Evolutionary conservation across 345 rosid genomes (phyloP).

Genomic region (Arabidopsis arenosa): DNA sequence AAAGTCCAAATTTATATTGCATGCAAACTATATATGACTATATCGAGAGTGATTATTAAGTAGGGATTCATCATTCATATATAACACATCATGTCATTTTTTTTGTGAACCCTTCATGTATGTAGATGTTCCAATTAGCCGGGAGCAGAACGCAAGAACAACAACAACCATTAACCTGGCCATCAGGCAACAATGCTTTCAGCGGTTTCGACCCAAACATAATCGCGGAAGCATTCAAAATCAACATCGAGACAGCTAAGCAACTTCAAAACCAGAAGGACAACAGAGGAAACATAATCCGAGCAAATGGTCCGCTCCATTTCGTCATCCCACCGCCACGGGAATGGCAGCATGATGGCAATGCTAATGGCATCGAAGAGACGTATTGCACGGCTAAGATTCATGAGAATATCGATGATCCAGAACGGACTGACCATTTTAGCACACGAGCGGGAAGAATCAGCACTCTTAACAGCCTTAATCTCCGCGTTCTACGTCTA

Average conservation of each 20-base stretch:
- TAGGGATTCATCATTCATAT: neutral
- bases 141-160: constrained; percentile 52
- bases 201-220: constrained; percentile 52
- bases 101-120: neutral
- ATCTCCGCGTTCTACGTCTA: constrained; percentile 58
- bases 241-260: constrained; percentile 54
- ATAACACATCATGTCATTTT: neutral
- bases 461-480: constrained; percentile 56
- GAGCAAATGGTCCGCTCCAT: constrained; percentile 48
- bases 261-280: constrained; percentile 51
- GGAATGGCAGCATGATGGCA: constrained; percentile 24
- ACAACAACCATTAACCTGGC: constrained; percentile 36
- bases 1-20: neutral
- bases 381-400: constrained; percentile 59
- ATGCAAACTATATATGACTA: constrained; percentile 8
- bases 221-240: constrained; percentile 54
- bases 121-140: constrained; percentile 66
- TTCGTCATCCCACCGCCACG: constrained; percentile 41
- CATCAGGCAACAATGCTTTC: constrained; percentile 55
- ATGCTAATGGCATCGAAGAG: constrained; percentile 63
- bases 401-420: constrained; percentile 54
- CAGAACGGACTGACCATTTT: constrained; percentile 58
- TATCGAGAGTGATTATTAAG: neutral
- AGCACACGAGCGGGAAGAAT: constrained; percentile 71
- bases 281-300: constrained; percentile 62